Base-by-base conservation (phyloP, 2,329 filamentous ascomycete species). In the Penicillium sp. region DNA sequence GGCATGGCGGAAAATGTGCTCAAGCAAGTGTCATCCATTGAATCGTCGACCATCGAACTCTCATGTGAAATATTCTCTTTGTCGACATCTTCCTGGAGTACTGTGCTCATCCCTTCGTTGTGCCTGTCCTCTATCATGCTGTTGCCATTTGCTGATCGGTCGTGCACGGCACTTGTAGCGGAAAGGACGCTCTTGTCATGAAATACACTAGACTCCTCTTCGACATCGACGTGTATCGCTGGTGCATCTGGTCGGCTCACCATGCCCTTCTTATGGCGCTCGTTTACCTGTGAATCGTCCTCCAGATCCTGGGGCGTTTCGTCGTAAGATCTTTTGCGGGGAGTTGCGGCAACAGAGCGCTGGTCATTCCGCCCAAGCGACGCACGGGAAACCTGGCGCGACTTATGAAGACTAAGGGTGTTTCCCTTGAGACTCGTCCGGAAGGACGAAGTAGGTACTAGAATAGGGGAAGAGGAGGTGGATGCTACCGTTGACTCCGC, bases 1-100 rank as follows among this genome's bases (percentile, higher is more conserved):
- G 91, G 91, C 51, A 96, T 85, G 9, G 90, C 91, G 1, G 93
- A 97, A 74, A 97, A 97, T 12, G 83, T 86, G 77, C 91, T 96
- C 70, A 96, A 89, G 67, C 76, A 75, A 11, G 77, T 78, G 42
- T 78, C 73, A 54, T 77, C 74, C 64, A 74, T 74, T 9, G 65
- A 58, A 43, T 75, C 70, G 25, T 72, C 71, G 51, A 68, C 64
- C 49, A 67, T 65, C 19, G 56, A 61, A 44, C 69, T 37, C 4
- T 53, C 66, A 17, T 72, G 61, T n/a, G 64, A 55, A 12, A 60
- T 46, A 43, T 61, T 58, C 36, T 67, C 62, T 47, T 69, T 62
- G 31, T 67, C 58, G 42, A 58, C 61, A 44, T 67, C 60, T n/a
- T 62, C 66, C 38, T 69, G 69, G 14, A 69, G 62, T 33, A 76